Evolutionary conservation across 1,284 basidiomycete genomes (phyloP).

Genomic region (Ustilago xerochloae): DNA sequence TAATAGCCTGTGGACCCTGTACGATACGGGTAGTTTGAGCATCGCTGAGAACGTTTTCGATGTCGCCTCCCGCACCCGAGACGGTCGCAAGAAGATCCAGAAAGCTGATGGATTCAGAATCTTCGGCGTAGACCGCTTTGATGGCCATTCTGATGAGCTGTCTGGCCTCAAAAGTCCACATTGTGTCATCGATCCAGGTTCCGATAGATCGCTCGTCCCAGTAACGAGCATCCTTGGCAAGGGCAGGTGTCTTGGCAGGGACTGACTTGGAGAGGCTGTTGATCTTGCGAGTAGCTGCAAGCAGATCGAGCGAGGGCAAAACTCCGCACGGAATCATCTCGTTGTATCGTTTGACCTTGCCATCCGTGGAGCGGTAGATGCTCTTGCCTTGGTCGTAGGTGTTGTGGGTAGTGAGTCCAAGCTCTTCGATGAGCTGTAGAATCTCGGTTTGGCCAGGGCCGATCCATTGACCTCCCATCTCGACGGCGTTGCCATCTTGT

Average conservation of each 20-base stretch:
- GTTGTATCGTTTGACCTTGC: constrained; percentile 33
- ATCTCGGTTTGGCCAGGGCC: constrained; percentile 71
- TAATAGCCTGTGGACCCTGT: constrained; percentile 38
- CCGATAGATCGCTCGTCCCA: constrained; percentile 45
- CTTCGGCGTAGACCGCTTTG: constrained; percentile 48
- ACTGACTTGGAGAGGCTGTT: constrained; percentile 40
- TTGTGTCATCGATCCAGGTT: constrained; percentile 44
- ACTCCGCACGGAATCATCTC: constrained; percentile 43
- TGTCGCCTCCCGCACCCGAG: constrained; percentile 34
- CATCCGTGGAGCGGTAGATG: constrained; percentile 37
- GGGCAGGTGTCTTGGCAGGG: constrained; percentile 22
- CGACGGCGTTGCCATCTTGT: constrained; percentile 62
- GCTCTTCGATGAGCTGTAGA: constrained; percentile 68
- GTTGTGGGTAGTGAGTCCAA: constrained; percentile 66
- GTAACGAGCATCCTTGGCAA: constrained; percentile 23
- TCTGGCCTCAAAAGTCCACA: constrained; percentile 37
- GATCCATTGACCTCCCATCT: constrained; percentile 72
- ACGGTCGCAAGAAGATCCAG: constrained; percentile 42
- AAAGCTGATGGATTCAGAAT: constrained; percentile 40
- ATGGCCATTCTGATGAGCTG: constrained; percentile 43
- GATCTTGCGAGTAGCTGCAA: constrained; percentile 42
- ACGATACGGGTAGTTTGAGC: constrained; percentile 42
- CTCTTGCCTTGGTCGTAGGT: constrained; percentile 42
- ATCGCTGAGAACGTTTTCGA: constrained; percentile 41
- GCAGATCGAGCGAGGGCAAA: constrained; percentile 35